These are phyloP conservation scores for Vitis riparia DNA, from an alignment of 164 flowering plant genomes.

Conservation along the genomic window DNA sequence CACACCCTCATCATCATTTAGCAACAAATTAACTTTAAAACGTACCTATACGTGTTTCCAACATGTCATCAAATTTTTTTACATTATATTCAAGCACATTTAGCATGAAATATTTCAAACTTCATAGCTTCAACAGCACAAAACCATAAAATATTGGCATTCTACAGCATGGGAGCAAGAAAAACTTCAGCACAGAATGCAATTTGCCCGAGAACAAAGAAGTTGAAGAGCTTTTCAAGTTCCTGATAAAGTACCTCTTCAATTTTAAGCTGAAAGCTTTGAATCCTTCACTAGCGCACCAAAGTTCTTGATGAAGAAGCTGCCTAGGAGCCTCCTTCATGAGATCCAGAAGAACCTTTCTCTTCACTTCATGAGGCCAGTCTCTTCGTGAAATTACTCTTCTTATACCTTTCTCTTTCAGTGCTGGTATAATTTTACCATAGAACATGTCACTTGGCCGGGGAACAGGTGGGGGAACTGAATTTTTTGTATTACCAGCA, in stretches of 20 bases:
- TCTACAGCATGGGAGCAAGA: not conserved
- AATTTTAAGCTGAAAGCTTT: constrained; percentile 87
- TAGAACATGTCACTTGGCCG: constrained; percentile 98
- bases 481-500: constrained; percentile 43
- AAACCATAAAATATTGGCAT: not conserved
- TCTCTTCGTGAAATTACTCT: constrained; percentile 95
- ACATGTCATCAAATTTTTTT: too few species aligned
- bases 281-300: constrained; percentile 99
- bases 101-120: too few species aligned
- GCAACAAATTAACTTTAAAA: too few species aligned
- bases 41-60: too few species aligned
- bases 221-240: not conserved
- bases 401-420: constrained; percentile 95
- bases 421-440: constrained; percentile 98
- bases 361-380: constrained; percentile 99
- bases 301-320: constrained; percentile 92
- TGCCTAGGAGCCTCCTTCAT: constrained; percentile 91
- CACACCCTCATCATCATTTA: too few species aligned
- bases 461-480: constrained; percentile 77
- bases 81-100: not conserved
- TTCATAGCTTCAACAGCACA: too few species aligned
- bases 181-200: not conserved
- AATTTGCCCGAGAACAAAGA: not conserved
- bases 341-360: constrained; percentile 89
- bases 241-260: constrained; percentile 55